These are phyloP conservation scores for Erythrophleum ivorense DNA, from an alignment of 331 rosid species.

Conservation along the genomic window DNA sequence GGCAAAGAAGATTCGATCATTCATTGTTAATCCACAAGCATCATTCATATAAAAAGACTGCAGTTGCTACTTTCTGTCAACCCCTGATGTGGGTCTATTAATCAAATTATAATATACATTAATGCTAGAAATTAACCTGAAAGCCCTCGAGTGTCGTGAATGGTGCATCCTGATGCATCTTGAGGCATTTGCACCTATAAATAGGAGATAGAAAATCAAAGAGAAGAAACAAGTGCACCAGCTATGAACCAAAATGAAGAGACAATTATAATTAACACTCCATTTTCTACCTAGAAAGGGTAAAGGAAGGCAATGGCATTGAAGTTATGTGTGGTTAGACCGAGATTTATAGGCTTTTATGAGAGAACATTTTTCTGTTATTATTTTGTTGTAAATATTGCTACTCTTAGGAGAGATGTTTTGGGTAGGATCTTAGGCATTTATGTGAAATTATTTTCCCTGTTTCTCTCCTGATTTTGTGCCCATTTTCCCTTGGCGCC, in stretches of 20 bases:
- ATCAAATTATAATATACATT: neutral
- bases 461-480: too few species aligned
- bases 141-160: constrained; percentile 86
- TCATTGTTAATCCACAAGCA: neutral
- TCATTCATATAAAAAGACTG: neutral
- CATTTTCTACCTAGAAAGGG: neutral
- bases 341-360: too few species aligned
- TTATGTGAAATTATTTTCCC: too few species aligned
- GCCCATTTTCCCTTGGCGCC: too few species aligned
- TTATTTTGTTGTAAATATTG: too few species aligned
- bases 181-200: constrained; percentile 94
- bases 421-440: too few species aligned
- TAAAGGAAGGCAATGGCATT: neutral
- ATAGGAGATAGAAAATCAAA: constrained; percentile 19
- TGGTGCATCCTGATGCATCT: constrained; percentile 80
- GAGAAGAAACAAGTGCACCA: constrained; percentile 21
- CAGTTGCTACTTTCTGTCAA: neutral
- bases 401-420: too few species aligned
- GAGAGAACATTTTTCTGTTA: too few species aligned
- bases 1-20: neutral
- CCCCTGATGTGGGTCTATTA: neutral
- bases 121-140: constrained; percentile 65
- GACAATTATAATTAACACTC: neutral
- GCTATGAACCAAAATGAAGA: constrained; percentile 8
- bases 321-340: neutral